These are phyloP conservation scores for Penicillium cosmopolitanum DNA, from an alignment of 495 filamentous ascomycete genomes.

Conservation along the genomic window DNA sequence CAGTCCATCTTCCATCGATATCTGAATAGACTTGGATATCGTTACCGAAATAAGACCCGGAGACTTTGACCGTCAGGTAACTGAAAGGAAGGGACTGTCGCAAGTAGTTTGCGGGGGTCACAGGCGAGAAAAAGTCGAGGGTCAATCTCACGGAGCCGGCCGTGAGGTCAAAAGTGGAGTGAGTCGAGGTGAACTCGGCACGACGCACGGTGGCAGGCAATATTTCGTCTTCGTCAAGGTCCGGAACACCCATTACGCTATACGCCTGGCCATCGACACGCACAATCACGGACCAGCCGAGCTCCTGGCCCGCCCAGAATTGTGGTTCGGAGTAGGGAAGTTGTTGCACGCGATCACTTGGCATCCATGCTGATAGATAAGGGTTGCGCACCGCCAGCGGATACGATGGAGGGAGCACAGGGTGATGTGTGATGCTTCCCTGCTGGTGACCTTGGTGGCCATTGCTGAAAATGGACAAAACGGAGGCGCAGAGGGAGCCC, in stretches of 20 bases:
- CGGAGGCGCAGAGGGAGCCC: constrained; percentile 28
- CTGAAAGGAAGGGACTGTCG: constrained; percentile 80
- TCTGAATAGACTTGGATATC: constrained; percentile 51
- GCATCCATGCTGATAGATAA: constrained; percentile 53
- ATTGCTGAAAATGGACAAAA: constrained; percentile 22
- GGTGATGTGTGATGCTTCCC: constrained; percentile 24
- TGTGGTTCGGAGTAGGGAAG: constrained; percentile 48
- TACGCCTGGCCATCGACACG: constrained; percentile 52
- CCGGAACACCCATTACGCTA: constrained; percentile 50
- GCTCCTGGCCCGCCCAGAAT: constrained; percentile 54
- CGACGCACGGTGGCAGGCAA: constrained; percentile 41
- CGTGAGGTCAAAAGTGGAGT: constrained; percentile 46
- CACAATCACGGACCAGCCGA: constrained; percentile 53
- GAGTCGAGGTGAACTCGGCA: constrained; percentile 51
- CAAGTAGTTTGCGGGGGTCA: constrained; percentile 82
- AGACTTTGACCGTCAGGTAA: constrained; percentile 71
- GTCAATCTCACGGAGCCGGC: constrained; percentile 45
- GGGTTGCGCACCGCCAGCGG: constrained; percentile 53
- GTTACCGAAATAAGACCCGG: constrained; percentile 22
- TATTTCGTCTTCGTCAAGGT: constrained; percentile 25
- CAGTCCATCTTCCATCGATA: constrained; percentile 56
- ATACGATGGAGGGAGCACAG: constrained; percentile 48
- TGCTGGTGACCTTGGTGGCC: constrained; percentile 11
- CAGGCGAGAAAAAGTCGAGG: constrained; percentile 75
- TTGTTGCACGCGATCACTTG: constrained; percentile 39